Evolutionary conservation across 208 protist species (phyloP).

Genomic region (Acanthamoeba polyphaga): DNA sequence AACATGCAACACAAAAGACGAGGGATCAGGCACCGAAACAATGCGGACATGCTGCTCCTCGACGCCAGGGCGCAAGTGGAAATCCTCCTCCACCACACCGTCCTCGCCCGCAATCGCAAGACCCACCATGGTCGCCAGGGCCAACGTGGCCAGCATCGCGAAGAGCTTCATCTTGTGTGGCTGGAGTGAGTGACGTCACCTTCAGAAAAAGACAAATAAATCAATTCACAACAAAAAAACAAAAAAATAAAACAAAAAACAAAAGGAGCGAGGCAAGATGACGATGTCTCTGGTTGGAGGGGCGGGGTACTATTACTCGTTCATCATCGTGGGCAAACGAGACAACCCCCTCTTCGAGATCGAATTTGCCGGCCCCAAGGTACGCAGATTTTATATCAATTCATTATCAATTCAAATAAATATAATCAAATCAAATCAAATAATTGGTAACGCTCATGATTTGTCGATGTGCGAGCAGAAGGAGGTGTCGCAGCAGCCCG

Average conservation of each 20-base stretch:
- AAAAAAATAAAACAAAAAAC: background rate
- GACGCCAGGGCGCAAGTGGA: conserved; percentile 31
- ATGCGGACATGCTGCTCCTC: background rate
- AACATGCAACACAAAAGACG: too few relatives aligned
- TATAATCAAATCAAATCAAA: background rate
- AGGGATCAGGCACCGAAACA: conserved; percentile 29
- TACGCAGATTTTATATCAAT: background rate
- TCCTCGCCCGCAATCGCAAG: background rate
- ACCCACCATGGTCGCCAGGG: background rate
- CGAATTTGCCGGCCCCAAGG: conserved; percentile 17
- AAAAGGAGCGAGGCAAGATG: background rate
- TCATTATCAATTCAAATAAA: background rate
- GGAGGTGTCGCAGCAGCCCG: conserved; percentile 30
- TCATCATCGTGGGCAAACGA: conserved; percentile 65
- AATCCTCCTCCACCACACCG: background rate
- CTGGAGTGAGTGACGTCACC: background rate
- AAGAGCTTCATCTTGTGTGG: background rate
- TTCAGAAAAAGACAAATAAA: background rate
- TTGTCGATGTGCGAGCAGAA: background rate
- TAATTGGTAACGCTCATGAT: background rate
- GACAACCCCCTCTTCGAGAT: conserved; percentile 67
- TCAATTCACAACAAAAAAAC: background rate
- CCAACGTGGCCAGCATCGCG: background rate
- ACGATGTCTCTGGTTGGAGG: conserved; percentile 20
- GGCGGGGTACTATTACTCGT: conserved; percentile 21